These are phyloP conservation scores for Aspergillus sp. DNA, from an alignment of 2,329 filamentous ascomycete species.

Conservation along the genomic window DNA sequence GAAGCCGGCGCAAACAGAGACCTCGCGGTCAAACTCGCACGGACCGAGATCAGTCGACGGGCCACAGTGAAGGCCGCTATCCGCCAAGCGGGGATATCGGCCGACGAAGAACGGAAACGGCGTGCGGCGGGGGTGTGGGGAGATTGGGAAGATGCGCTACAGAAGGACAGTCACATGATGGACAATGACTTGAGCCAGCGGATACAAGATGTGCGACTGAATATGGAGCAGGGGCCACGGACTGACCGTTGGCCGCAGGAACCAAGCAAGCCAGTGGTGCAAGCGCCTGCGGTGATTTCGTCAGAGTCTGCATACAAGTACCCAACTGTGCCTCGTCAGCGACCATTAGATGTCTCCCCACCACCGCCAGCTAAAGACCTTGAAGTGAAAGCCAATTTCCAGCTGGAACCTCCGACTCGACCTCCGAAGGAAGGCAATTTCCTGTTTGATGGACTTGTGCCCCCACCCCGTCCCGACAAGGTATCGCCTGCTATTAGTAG, in stretches of 20 bases:
- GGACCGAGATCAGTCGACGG: slow-evolving; percentile 67
- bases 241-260: slow-evolving; percentile 7
- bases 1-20: slow-evolving; percentile 71
- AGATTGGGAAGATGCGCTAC: slow-evolving; percentile 49
- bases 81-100: slow-evolving; percentile 56
- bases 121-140: slow-evolving; percentile 55
- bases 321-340: slow-evolving; percentile 42
- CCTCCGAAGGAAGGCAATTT: slow-evolving; percentile 38
- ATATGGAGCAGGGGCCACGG: slow-evolving; percentile 29
- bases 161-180: slow-evolving; percentile 30
- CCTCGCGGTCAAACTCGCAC: slow-evolving; percentile 73
- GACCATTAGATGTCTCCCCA: slow-evolving; percentile 22
- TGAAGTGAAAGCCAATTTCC: slow-evolving; percentile 15
- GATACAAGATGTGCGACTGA: slow-evolving; percentile 52
- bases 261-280: slow-evolving; percentile 11
- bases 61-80: slow-evolving; percentile 61
- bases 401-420: slow-evolving; percentile 30
- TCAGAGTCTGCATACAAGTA: slow-evolving; percentile 40
- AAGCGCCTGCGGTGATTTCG: slow-evolving; percentile 15
- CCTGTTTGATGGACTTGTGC: slow-evolving; percentile 19
- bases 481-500: slow-evolving; percentile 8
- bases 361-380: slow-evolving; percentile 18
- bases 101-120: slow-evolving; percentile 58
- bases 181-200: slow-evolving; percentile 50
- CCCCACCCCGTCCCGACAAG: slow-evolving; percentile 29